Percentiles rank a stretch among this genome's conserved stretches.
phyloP scores from a whole-genome alignment of 805 yeast genomes.

The Spathaspora girioi region DNA sequence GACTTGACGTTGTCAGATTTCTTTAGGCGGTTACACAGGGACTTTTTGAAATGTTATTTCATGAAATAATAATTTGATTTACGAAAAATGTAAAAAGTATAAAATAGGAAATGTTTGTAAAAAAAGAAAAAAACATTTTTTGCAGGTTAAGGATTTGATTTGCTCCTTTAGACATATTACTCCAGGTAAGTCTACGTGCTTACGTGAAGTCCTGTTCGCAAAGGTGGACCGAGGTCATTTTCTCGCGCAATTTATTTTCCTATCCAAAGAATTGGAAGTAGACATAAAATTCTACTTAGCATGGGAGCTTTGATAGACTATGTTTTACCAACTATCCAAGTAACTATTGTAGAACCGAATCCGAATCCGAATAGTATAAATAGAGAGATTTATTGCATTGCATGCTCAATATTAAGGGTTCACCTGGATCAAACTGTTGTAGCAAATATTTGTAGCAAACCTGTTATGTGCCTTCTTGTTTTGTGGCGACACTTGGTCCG shows the following conservation, averaged over 20 bases:
- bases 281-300: neutral
- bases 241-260: neutral
- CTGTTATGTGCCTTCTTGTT: neutral
- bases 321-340: too few relatives aligned
- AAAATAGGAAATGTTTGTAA: neutral
- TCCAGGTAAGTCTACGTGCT: neutral
- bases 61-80: neutral
- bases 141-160: neutral
- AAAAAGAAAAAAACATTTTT: neutral
- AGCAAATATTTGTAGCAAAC: too few relatives aligned
- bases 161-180: neutral
- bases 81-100: neutral
- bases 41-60: neutral
- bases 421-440: too few relatives aligned
- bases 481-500: neutral
- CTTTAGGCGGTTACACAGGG: neutral
- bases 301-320: too few relatives aligned
- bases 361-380: neutral
- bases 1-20: neutral
- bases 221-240: neutral
- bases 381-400: too few relatives aligned
- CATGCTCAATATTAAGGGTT: too few relatives aligned
- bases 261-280: neutral
- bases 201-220: neutral
- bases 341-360: neutral